Percentiles rank a stretch among this genome's conserved stretches.
Evolutionary conservation across 805 yeast genomes (phyloP).

Genomic region (Metschnikowia kunwiensis): DNA sequence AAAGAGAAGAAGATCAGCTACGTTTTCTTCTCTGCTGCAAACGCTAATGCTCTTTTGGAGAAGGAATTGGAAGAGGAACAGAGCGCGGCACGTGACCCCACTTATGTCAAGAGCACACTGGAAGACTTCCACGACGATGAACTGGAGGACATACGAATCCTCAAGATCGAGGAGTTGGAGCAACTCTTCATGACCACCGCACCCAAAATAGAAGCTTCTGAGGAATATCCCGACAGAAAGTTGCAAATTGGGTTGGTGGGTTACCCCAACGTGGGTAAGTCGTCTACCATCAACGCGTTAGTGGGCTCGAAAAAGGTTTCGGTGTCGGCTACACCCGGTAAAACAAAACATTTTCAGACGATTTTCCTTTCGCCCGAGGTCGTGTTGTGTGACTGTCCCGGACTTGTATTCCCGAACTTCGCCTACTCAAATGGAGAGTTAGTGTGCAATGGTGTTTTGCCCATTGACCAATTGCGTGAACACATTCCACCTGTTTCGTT

Average conservation of each 20-base stretch:
- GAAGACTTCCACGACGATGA: conserved; percentile 18
- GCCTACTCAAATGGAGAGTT: conserved; percentile 95
- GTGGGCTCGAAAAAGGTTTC: conserved; percentile 98
- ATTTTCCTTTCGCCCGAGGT: conserved; percentile 80
- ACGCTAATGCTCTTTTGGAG: conserved; percentile 74
- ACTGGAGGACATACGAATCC: conserved; percentile 50
- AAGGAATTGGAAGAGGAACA: conserved; percentile 50
- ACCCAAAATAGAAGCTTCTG: conserved; percentile 59
- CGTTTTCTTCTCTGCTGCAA: conserved; percentile 89
- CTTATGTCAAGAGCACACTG: conserved; percentile 5
- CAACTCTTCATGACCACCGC: conserved; percentile 71
- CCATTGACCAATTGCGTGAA: conserved; percentile 95
- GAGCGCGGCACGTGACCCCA: conserved; percentile 19
- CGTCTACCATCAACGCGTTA: conserved; percentile 96
- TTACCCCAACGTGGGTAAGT: conserved; percentile 91
- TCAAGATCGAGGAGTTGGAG: conserved; percentile 83
- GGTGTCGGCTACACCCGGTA: conserved; percentile 97
- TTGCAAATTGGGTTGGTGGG: conserved; percentile 95
- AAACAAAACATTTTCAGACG: conserved; percentile 98
- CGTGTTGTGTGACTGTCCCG: conserved; percentile 96
- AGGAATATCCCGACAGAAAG: conserved; percentile 56
- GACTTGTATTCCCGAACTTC: conserved; percentile 96
- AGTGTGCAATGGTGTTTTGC: conserved; percentile 97
- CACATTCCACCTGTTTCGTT: conserved; percentile 83
- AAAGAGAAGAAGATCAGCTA: conserved; percentile 63